Base-by-base conservation (phyloP, 164 flowering plant genomes). In the Tetracentron sinense region DNA sequence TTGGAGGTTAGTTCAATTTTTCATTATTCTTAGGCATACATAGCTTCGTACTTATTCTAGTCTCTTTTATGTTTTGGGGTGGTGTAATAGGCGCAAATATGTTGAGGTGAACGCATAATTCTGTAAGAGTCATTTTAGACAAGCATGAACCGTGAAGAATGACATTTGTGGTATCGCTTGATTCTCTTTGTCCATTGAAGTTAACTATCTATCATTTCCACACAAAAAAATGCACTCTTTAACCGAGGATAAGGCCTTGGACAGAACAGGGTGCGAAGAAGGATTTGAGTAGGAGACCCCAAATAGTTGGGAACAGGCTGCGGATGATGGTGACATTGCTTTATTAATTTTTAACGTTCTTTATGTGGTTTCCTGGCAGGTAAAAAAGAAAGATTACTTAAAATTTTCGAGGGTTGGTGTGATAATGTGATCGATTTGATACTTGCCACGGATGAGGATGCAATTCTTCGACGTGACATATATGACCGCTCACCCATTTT, bases 381-480 rank as follows among this genome's bases (percentile, higher is more conserved):
- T 70, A 89, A 79, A 70, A 94, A 88, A 74, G 78, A 81, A 58
- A 79, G 97, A 75, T 54, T 94, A 75, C 80, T 88, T 28, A 61
- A 81, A 54, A 82, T 91, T 69, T 94, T 94, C 73, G 88, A 69
- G 28, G 83, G 83, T 4, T 91, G 97, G 99, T 89, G 97, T 69
- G 99, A 94, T 65, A 86, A 89, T 73, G 96, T 91, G 64, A 72
- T 84, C 35, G 99, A 91, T 66, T 64, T 94, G 65, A 54, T 94
- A 49, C 64, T 50, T 10, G 85, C 97, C 22, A 94, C 99, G 0
- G 80, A 86, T 59, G 99, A 94, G 75, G 97, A 88, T 21, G 88
- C 78, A 17, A 82, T 94, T 75, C 87, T 94, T 42, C 86, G 97
- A 7, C 95, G 97, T 46, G 99, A 94, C 72, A 94, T 94, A 57